Conservation (phyloP, 208 protist genomes). For the Crithidia acanthocephali region DNA sequence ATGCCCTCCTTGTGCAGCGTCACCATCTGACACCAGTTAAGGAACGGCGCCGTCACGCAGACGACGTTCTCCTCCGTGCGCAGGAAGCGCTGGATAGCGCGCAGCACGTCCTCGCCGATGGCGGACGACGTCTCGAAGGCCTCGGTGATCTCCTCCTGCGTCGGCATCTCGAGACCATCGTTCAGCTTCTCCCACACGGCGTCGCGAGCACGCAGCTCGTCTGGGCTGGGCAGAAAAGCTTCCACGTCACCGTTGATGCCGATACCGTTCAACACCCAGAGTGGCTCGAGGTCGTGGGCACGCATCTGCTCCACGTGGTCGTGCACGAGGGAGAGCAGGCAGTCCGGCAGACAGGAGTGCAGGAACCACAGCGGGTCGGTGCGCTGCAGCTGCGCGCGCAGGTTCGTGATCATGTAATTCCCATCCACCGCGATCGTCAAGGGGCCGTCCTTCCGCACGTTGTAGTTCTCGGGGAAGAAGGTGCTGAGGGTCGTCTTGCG, state of each 20-base stretch:
- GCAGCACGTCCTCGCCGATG: conserved; percentile 80
- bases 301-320: conserved; percentile 75
- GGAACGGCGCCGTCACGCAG: conserved; percentile 79
- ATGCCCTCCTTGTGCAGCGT: conserved; percentile 79
- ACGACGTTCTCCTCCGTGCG: conserved; percentile 66
- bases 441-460: conserved; percentile 41
- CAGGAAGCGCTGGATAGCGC: conserved; percentile 79
- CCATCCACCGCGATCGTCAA: conserved; percentile 81
- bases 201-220: conserved; percentile 62
- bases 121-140: conserved; percentile 71
- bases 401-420: conserved; percentile 75
- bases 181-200: conserved; percentile 72
- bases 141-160: conserved; percentile 46
- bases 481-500: conserved; percentile 48
- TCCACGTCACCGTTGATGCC: conserved; percentile 83
- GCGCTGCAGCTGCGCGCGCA: conserved; percentile 60
- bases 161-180: conserved; percentile 49
- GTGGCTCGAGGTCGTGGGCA: conserved; percentile 63
- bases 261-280: conserved; percentile 87
- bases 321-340: conserved; percentile 64
- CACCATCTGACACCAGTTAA: conserved; percentile 90
- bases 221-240: conserved; percentile 66
- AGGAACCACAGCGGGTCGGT: conserved; percentile 85
- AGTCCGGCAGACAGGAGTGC: conserved; percentile 73
- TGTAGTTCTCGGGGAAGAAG: conserved; percentile 57